Percentiles rank a stretch among this genome's conserved stretches.
These are phyloP conservation scores for Pleurostoma richardsiae DNA, from an alignment of 2,329 filamentous ascomycete species.

Conservation along the genomic window DNA sequence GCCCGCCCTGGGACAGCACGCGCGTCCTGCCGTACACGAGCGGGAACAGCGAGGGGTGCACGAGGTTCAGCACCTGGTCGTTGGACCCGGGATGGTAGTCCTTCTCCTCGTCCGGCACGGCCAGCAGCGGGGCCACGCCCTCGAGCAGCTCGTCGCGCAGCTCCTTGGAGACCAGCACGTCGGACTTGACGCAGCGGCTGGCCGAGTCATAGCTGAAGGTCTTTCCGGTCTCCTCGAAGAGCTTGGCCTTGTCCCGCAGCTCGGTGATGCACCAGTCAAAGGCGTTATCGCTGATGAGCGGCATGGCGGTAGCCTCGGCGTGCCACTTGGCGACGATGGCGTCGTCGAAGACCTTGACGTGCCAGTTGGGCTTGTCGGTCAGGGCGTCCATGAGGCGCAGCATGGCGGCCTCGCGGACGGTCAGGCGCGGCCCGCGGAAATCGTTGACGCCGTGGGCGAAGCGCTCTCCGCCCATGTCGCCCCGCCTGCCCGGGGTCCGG, in stretches of 20 bases:
- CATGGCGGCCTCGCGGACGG: slow-evolving; percentile 6
- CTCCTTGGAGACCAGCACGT: slow-evolving; percentile 1
- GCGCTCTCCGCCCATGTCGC: not conserved
- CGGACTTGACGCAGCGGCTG: slow-evolving; percentile 5
- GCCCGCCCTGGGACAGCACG: slow-evolving; percentile 15
- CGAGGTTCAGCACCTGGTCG: slow-evolving; percentile 43
- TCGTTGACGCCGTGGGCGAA: not conserved
- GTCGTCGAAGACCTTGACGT: slow-evolving; percentile 26
- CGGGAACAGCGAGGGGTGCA: slow-evolving; percentile 50
- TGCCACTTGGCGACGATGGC: slow-evolving; percentile 25
- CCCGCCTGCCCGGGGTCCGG: not conserved
- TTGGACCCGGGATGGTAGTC: slow-evolving; percentile 49
- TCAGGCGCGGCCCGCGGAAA: not conserved
- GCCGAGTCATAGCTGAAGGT: slow-evolving; percentile 6
- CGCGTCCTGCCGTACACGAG: slow-evolving; percentile 36
- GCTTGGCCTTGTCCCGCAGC: slow-evolving; percentile 7
- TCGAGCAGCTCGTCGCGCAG: slow-evolving; percentile 4
- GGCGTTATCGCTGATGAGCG: slow-evolving; percentile 23
- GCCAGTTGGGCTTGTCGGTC: slow-evolving; percentile 19
- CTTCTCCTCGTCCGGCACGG: slow-evolving; percentile 27
- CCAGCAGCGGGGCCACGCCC: slow-evolving; percentile 25
- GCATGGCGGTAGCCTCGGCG: slow-evolving; percentile 18
- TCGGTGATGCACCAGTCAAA: slow-evolving; percentile 10
- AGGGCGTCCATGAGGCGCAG: slow-evolving; percentile 6
- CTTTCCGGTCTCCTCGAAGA: slow-evolving; percentile 4